Evolutionary conservation across 495 filamentous ascomycete species (phyloP).

Genomic region (Cudoniella acicularis): DNA sequence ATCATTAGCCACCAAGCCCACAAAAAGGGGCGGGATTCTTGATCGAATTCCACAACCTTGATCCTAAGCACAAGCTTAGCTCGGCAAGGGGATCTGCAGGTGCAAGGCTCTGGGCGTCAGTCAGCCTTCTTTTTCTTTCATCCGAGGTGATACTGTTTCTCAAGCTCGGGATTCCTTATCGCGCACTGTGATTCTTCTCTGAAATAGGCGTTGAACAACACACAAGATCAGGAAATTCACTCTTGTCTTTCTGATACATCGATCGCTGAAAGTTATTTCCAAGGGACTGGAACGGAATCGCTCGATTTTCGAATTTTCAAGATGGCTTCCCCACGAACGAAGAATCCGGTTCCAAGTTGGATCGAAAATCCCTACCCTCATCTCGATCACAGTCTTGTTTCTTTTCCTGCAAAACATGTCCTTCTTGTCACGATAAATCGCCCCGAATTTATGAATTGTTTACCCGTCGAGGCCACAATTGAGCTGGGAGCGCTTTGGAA

Average conservation of each 20-base stretch:
- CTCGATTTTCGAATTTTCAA: background rate
- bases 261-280: too few species aligned
- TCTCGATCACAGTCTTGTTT: slow-evolving; percentile 22
- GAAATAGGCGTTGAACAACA: too few species aligned
- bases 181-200: background rate
- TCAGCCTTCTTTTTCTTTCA: background rate
- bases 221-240: too few species aligned
- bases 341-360: slow-evolving; percentile 22
- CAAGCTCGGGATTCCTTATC: background rate
- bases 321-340: slow-evolving; percentile 17
- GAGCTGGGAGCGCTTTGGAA: slow-evolving; percentile 29
- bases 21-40: too few species aligned
- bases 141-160: background rate
- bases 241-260: too few species aligned
- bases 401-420: slow-evolving; percentile 28
- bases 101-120: background rate
- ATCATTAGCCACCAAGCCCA: background rate
- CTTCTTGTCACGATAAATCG: slow-evolving; percentile 30
- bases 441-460: slow-evolving; percentile 26
- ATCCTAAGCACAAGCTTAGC: background rate
- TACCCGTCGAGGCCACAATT: slow-evolving; percentile 28
- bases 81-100: background rate
- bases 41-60: background rate
- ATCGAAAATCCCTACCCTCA: slow-evolving; percentile 24
- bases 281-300: too few species aligned